phyloP scores from a whole-genome alignment of 768 basidiomycete species.

The Tremella yokohamensis region DNA sequence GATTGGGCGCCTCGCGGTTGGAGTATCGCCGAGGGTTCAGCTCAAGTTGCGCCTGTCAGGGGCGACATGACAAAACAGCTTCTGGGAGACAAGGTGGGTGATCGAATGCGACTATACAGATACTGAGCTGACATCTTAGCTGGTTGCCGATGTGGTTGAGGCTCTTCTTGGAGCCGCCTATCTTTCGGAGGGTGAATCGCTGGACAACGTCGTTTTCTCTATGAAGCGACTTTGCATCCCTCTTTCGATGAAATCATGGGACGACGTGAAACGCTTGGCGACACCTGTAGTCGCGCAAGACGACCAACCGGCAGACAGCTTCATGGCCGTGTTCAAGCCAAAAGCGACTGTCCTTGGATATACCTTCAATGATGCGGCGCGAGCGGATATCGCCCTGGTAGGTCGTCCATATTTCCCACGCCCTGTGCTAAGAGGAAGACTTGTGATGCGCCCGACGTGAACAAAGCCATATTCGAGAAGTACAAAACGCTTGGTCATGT shows the following conservation, averaged over 20 bases:
- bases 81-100: constrained; percentile 37
- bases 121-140: constrained; percentile 20
- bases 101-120: not conserved
- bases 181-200: constrained; percentile 12
- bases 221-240: too few species aligned
- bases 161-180: constrained; percentile 36
- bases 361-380: not conserved
- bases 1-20: constrained; percentile 28
- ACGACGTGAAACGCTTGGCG: not conserved
- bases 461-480: not conserved
- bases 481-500: not conserved
- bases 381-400: not conserved
- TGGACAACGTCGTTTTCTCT: constrained; percentile 10
- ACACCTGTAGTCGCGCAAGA: not conserved
- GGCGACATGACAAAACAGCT: constrained; percentile 6
- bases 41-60: not conserved
- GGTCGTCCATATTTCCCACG: not conserved
- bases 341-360: not conserved
- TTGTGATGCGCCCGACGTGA: not conserved
- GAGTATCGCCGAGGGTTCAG: not conserved
- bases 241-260: not conserved
- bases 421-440: not conserved
- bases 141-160: constrained; percentile 39
- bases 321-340: not conserved
- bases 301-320: not conserved